Percentiles rank a stretch among this genome's conserved stretches.
Conservation (phyloP, 139 green algal genomes). For the Trebouxia sp. region DNA sequence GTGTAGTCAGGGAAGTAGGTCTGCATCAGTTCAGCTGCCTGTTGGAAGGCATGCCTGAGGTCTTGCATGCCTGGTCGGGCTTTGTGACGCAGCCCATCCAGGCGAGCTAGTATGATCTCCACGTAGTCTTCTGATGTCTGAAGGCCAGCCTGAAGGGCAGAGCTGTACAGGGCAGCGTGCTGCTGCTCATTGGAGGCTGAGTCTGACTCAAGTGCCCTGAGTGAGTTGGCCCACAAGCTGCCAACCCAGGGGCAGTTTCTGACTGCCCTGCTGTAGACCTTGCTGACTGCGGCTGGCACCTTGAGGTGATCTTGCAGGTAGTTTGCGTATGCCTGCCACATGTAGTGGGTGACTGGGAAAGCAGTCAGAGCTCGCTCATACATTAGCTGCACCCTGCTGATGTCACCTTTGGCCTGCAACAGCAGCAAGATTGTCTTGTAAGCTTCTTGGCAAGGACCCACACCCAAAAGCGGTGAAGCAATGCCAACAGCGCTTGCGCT, state of each 20-base stretch:
- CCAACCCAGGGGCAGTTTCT: conserved; percentile 89
- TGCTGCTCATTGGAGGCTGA: not conserved
- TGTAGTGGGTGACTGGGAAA: conserved; percentile 78
- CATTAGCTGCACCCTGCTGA: conserved; percentile 59
- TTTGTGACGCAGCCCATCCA: conserved; percentile 62
- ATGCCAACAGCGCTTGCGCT: too few species aligned
- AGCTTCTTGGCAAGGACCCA: too few species aligned
- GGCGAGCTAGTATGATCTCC: conserved; percentile 57
- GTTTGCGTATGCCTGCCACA: conserved; percentile 79
- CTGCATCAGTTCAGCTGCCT: conserved; percentile 34
- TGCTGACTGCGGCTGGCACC: conserved; percentile 37
- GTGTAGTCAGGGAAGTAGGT: conserved; percentile 62
- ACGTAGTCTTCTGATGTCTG: conserved; percentile 64
- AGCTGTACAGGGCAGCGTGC: conserved; percentile 2
- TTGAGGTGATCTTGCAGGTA: conserved; percentile 60
- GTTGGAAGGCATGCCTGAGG: conserved; percentile 28
- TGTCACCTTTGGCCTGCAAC: conserved; percentile 51
- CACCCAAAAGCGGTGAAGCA: too few species aligned
- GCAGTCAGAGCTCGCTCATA: conserved; percentile 81
- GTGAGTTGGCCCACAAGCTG: conserved; percentile 59
- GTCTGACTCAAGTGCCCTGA: conserved; percentile 21
- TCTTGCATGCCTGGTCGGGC: conserved; percentile 10
- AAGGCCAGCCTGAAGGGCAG: conserved; percentile 42
- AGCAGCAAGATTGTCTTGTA: too few species aligned
- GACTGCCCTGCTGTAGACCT: conserved; percentile 60